Base-by-base conservation (phyloP, 805 yeast species). In the Hemisphaericaspora nanyangensis region DNA sequence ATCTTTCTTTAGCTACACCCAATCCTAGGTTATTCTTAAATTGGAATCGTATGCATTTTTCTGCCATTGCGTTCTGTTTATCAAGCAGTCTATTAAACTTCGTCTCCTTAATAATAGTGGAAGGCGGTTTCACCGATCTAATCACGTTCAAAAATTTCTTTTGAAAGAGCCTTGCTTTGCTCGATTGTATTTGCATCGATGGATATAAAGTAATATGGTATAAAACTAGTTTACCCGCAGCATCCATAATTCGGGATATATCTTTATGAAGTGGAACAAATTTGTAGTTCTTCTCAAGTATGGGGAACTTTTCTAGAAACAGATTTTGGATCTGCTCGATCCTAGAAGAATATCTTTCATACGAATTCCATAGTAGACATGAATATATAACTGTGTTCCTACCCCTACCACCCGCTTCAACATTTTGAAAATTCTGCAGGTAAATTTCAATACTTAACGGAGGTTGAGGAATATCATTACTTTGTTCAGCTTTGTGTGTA, bases 301-400 rank as follows among this genome's bases (percentile, higher is more conserved):
- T 5, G n/a, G 43, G 43, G 2, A 37, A 3, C 13, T 20, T 7
- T 17, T 16, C 15, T 24, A 43, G 8, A 4, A 29, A 22, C 5
- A 26, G 18, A 7, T 20, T n/a, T 11, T 34, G 30, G n/a, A 26
- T 35, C 15, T 13, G 11, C 7, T 40, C 30, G 8, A 44, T 7
- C 30, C 32, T 25, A 17, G 29, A 25, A 7, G 20, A 27, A 6
- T 26, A 17, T 13, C 17, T 15, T 8, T 20, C 24, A 4, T 34
- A n/a, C 11, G 40, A 28, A n/a, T 24, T 37, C 38, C 44, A 43
- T 6, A 42, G 40, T 11, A 42, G 13, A 33, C 27, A 35, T 17
- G 35, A 17, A 35, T 17, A 39, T 10, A 16, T 3, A 25, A 20
- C 10, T 8, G 4, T 12, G 29, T 31, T 16, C 29, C 22, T 15